Evolutionary conservation across 495 filamentous ascomycete species (phyloP).

Genomic region (Venustampulla echinocandica): DNA sequence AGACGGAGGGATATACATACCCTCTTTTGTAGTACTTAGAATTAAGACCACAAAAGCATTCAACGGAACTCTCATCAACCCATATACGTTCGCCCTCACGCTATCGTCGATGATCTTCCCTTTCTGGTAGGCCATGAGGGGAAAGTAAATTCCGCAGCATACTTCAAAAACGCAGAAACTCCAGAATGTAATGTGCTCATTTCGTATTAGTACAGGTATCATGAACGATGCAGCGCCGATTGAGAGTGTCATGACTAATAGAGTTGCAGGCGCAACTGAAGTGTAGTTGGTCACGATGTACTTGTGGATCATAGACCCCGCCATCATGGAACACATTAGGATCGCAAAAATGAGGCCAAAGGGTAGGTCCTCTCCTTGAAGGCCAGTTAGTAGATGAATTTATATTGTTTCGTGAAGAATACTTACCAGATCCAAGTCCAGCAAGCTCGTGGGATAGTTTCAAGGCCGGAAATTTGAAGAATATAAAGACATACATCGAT

Average conservation of each 20-base stretch:
- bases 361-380: slow-evolving; percentile 31
- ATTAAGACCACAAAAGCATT: slow-evolving; percentile 46
- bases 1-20: slow-evolving; percentile 7
- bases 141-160: slow-evolving; percentile 46
- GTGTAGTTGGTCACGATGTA: slow-evolving; percentile 22
- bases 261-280: slow-evolving; percentile 15
- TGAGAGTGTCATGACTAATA: slow-evolving; percentile 29
- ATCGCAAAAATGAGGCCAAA: slow-evolving; percentile 49
- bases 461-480: slow-evolving; percentile 46
- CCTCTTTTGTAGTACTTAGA: slow-evolving; percentile 36
- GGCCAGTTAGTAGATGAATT: neutral
- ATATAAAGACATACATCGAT: slow-evolving; percentile 52
- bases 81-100: slow-evolving; percentile 43
- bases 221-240: slow-evolving; percentile 35
- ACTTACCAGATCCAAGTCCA: slow-evolving; percentile 2
- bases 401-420: slow-evolving; percentile 6
- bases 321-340: slow-evolving; percentile 49
- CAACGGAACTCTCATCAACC: slow-evolving; percentile 42
- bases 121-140: slow-evolving; percentile 41
- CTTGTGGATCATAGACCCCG: slow-evolving; percentile 36
- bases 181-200: slow-evolving; percentile 41
- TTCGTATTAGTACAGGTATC: slow-evolving; percentile 24
- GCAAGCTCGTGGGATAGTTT: slow-evolving; percentile 28
- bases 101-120: slow-evolving; percentile 40
- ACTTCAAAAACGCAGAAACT: slow-evolving; percentile 45